Percentiles rank a stretch among this genome's conserved stretches.
phyloP scores from a whole-genome alignment of 1,284 basidiomycete genomes.

The Hymenochaete sp. region DNA sequence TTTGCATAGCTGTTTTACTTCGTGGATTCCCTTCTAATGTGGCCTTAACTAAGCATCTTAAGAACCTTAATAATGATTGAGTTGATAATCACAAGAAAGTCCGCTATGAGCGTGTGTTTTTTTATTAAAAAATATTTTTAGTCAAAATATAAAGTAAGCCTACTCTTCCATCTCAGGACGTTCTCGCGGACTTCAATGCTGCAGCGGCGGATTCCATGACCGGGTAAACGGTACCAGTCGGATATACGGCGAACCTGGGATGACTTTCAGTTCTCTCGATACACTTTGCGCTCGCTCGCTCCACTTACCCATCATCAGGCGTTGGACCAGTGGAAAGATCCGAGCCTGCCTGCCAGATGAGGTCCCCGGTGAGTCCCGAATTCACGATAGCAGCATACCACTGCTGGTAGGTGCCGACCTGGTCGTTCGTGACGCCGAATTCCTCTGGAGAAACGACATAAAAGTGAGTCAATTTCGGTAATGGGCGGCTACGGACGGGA shows the following conservation, averaged over 20 bases:
- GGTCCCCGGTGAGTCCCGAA: constrained; percentile 47
- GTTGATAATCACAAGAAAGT: no score
- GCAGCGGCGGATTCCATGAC: constrained; percentile 19
- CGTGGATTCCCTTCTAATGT: no score
- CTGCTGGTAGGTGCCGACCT: constrained; percentile 37
- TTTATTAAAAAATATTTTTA: no score
- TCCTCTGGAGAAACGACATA: constrained; percentile 31
- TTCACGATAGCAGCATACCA: constrained; percentile 45
- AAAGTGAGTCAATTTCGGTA: not conserved
- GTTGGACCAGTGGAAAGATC: constrained; percentile 28
- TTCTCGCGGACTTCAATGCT: constrained; percentile 21
- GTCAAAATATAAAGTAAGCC: no score
- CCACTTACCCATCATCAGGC: constrained; percentile 39
- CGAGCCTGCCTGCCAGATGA: constrained; percentile 38
- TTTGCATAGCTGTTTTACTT: no score
- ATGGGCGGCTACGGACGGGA: not conserved
- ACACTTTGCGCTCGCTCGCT: no score
- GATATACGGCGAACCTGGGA: constrained; percentile 34
- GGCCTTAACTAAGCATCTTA: no score
- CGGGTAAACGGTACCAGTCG: constrained; percentile 19
- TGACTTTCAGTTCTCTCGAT: no score
- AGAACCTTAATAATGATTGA: no score
- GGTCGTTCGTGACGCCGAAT: constrained; percentile 39
- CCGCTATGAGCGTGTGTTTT: no score
- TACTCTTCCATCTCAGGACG: no score